phyloP scores from a whole-genome alignment of 257 asterid species.

The Solanum neorickii region DNA sequence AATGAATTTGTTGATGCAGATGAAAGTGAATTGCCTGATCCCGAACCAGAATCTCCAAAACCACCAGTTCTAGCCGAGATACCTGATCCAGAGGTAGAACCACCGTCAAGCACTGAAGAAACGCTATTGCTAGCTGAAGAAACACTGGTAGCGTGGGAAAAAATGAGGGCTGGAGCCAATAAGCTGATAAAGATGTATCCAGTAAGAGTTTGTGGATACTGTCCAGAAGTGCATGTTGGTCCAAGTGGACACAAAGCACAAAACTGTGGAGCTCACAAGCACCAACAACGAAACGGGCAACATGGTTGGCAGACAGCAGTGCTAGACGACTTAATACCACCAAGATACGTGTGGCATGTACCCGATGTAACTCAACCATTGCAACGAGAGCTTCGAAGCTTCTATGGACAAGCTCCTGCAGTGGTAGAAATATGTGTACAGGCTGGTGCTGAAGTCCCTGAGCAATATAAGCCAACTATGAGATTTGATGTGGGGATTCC shows the following conservation, averaged over 20 bases:
- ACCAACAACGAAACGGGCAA: conserved; percentile 95
- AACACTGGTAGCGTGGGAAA: conserved; percentile 77
- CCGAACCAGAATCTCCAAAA: conserved; percentile 41
- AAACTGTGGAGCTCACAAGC: conserved; percentile 94
- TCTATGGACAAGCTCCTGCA: conserved; percentile 91
- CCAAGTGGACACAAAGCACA: conserved; percentile 89
- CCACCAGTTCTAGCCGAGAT: conserved; percentile 44
- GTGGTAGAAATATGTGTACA: conserved; percentile 75
- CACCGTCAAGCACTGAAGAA: conserved; percentile 55
- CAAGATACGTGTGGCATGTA: conserved; percentile 87
- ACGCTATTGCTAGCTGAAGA: conserved; percentile 50
- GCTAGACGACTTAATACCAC: conserved; percentile 78
- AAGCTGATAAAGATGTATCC: conserved; percentile 78
- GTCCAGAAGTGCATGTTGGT: conserved; percentile 88
- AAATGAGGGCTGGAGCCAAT: conserved; percentile 67
- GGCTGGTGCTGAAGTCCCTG: conserved; percentile 83
- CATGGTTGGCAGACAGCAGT: conserved; percentile 96
- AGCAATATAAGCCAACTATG: conserved; percentile 80
- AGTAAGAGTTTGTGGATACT: conserved; percentile 82
- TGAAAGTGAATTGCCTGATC: conserved; percentile 83
- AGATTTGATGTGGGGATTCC: conserved; percentile 93
- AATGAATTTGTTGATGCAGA: conserved; percentile 89
- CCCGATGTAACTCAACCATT: conserved; percentile 41
- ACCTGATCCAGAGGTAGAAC: conserved; percentile 38
- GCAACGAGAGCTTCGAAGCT: conserved; percentile 59